Base-by-base conservation (phyloP, 164 flowering plant species). In the Taxillus chinensis region DNA sequence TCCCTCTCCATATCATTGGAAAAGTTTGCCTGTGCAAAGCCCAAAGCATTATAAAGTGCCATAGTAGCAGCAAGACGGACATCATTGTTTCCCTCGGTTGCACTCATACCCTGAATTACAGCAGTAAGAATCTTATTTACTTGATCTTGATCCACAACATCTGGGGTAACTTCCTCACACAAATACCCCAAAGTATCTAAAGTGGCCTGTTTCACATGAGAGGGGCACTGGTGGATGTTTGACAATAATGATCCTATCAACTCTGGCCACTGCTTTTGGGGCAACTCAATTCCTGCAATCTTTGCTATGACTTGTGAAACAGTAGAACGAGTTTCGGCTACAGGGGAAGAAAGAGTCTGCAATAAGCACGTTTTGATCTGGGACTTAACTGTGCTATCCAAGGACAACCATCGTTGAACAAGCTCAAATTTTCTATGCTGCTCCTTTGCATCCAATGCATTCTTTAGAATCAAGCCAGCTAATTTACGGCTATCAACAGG, bases 1-100 rank as follows among this genome's bases (percentile, higher is more conserved):
- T 83, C 85, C 39, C 88, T 77, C 68, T 83, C 88, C 88, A 83
- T 81, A 59, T 83, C 85, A 72, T 79, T 83, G 12, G 69, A 64
- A 51, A 83, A 83, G 66, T 83, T 83, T 59, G 76, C 79, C 68
- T 81, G 85, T 48, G 88, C 88, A 78, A 83, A 83, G 8, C 85
- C 81, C 55, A 83, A 52, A 41, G 88, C 83, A 72, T 83, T 81
- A 65, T 74, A 78, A 38, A 83, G 54, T 10, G 88, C 83, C 45
- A 78, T 64, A 0, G 83, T 81, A 3, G 88, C 85, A 71, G 82
- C 82, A 63, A 83, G 83, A 63, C 87, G 74, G 11, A 81, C 83
- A 70, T 83, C 85, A 66, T 66, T 73, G 68, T 67, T 80, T 11
- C 45, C 65, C 51, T 83, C 85, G 4, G 83, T 60, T 16, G 83